These are phyloP conservation scores for Kalmusia sp. DNA, from an alignment of 2,329 filamentous ascomycete species.

Conservation along the genomic window DNA sequence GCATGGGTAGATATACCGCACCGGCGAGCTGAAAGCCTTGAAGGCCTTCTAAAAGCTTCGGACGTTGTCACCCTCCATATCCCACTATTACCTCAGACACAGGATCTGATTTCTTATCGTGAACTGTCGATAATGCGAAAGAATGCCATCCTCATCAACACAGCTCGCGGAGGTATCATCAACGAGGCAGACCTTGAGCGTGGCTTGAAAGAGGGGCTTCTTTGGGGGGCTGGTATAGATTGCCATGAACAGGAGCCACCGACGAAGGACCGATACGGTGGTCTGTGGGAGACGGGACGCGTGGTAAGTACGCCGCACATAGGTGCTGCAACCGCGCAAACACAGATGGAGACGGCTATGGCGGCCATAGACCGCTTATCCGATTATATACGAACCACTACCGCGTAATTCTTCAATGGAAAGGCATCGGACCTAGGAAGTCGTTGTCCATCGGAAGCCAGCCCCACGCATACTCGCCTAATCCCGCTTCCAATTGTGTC, in stretches of 20 bases:
- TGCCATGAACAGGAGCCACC: conserved; percentile 58
- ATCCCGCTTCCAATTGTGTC: conserved; percentile 35
- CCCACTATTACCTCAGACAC: conserved; percentile 29
- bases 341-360: conserved; percentile 46
- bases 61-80: conserved; percentile 31
- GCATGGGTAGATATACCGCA: conserved; percentile 41
- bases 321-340: conserved; percentile 53
- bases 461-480: conserved; percentile 44
- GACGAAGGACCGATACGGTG: conserved; percentile 47
- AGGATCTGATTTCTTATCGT: conserved; percentile 35
- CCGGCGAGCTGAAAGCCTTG: conserved; percentile 24
- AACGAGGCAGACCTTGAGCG: conserved; percentile 55
- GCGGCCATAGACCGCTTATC: conserved; percentile 41
- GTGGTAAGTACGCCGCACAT: conserved; percentile 60
- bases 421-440: conserved; percentile 14
- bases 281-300: conserved; percentile 52
- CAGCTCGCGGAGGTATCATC: conserved; percentile 57
- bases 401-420: conserved; percentile 4
- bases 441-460: conserved; percentile 15
- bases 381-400: conserved; percentile 16
- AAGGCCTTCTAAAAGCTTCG: conserved; percentile 18
- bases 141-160: conserved; percentile 54
- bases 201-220: conserved; percentile 50
- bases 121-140: conserved; percentile 52
- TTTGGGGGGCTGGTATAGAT: conserved; percentile 57